Evolutionary conservation across 176 grass and related monocot species (phyloP).

Genomic region (Typha latifolia): DNA sequence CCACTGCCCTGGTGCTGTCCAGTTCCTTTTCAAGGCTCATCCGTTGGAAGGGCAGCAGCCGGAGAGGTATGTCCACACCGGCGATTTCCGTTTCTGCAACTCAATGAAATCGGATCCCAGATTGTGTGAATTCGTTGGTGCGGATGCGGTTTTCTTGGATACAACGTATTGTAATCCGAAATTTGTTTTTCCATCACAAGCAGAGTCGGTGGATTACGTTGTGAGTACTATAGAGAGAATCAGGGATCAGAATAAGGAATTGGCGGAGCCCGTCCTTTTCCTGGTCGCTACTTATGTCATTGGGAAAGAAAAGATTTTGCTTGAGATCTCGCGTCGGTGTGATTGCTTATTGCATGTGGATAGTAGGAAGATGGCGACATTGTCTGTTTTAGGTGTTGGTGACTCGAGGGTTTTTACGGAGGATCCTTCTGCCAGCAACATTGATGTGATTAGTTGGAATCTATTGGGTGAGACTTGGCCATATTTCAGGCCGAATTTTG

Average conservation of each 20-base stretch:
- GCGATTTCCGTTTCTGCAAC: conserved; percentile 57
- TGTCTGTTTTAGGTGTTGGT: conserved; percentile 52
- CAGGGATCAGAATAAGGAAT: conserved; percentile 34
- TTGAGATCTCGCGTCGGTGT: conserved; percentile 62
- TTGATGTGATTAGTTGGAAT: conserved; percentile 78
- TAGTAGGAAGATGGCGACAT: conserved; percentile 60
- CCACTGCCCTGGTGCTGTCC: conserved; percentile 85
- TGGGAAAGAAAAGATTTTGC: conserved; percentile 90
- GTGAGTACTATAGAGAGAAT: conserved; percentile 41
- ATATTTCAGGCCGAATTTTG: conserved; percentile 81
- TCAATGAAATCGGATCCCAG: conserved; percentile 57
- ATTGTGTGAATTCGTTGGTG: conserved; percentile 52
- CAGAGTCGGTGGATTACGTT: conserved; percentile 68
- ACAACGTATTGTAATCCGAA: conserved; percentile 88
- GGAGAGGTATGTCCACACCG: conserved; percentile 70
- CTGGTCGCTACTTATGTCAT: conserved; percentile 73
- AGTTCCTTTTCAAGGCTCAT: conserved; percentile 62
- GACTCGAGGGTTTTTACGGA: conserved; percentile 56
- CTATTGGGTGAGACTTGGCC: conserved; percentile 91
- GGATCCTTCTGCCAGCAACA: conserved; percentile 41
- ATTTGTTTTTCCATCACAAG: conserved; percentile 68
- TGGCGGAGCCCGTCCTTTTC: conserved; percentile 45
- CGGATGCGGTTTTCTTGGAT: conserved; percentile 80
- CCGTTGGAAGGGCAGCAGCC: not conserved
- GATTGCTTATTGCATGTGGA: conserved; percentile 73